Evolutionary conservation across 164 flowering plant species (phyloP), one percentile per base, ranked within the genome.

Genomic region (Nymphaea colorata): DNA sequence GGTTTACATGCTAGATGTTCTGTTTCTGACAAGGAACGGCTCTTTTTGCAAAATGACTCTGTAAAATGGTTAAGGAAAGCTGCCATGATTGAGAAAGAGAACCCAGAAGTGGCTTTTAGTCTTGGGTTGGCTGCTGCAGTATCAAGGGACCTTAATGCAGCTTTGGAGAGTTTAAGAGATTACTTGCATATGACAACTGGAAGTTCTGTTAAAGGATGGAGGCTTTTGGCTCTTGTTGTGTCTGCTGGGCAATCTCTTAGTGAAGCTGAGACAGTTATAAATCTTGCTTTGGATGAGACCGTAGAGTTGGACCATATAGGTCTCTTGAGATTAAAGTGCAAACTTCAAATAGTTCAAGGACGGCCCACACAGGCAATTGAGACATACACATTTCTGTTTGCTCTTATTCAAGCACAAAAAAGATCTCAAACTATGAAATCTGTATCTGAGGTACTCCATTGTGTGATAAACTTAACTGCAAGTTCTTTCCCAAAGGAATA

Each of bases 341-440:
- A 83, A 53, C 86, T 91, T 70, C 87, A 87, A 74, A 80, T 90
- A 60, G 86, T 94, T 69, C 89, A 83, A 83, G 83, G 88, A 61
- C 89, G 83, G 65, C 98, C 96, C 71, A 86, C 84, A 79, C 83
- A 80, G 64, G 98, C 99, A 18, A 84, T 91, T 59, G 93, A 87
- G 61, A 90, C 92, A 16, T 91, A 82, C 73, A 79, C 86, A 75
- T 70, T 76, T 65, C 76, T 91, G 85, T 83, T 95, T 59, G 73
- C 96, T 45, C 71, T 83, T 66, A 80, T 95, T 79, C 87, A 84
- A 70, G 81, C 90, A 60, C 85, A 79, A 63, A 78, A 67, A 70
- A 84, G 81, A 55, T 66, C 66, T 67, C 80, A 73, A 68, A 67
- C 64, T 8, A 75, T 76, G 63, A 79, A 72, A 44, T 51, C 71